phyloP scores from a whole-genome alignment of 805 yeast species.

The Nakazawaea peltata region DNA sequence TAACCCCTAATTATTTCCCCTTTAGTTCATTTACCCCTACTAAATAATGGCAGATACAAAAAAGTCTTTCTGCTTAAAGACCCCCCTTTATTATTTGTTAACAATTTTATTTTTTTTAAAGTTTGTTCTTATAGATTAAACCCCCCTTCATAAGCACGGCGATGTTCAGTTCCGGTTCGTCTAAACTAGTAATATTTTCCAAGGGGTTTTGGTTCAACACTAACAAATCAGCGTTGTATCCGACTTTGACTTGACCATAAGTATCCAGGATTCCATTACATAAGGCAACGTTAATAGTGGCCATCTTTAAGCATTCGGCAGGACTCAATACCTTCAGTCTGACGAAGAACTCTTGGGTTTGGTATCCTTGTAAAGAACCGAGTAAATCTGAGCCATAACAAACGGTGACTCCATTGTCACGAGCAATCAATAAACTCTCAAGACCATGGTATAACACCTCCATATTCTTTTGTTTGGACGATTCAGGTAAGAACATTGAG shows the following conservation, averaged over 20 bases:
- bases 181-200: constrained; percentile 17
- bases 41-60: too few relatives aligned
- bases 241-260: constrained; percentile 20
- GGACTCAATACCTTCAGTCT: constrained; percentile 17
- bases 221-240: constrained; percentile 19
- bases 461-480: constrained; percentile 14
- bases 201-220: constrained; percentile 18
- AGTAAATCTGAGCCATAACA: constrained; percentile 22
- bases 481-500: constrained; percentile 14
- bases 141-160: constrained; percentile 19
- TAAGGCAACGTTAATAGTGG: constrained; percentile 21
- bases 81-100: too few relatives aligned
- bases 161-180: constrained; percentile 18
- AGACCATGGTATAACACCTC: constrained; percentile 17
- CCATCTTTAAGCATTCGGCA: constrained; percentile 19
- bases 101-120: too few relatives aligned
- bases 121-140: constrained; percentile 11
- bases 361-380: constrained; percentile 19
- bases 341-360: constrained; percentile 19
- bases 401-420: constrained; percentile 16
- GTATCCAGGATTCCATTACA: constrained; percentile 12
- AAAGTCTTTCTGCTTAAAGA: too few relatives aligned
- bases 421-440: constrained; percentile 15
- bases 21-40: too few relatives aligned
- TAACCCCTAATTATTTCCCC: too few relatives aligned